These are phyloP conservation scores for Macrocybe gigantea DNA, from an alignment of 768 basidiomycete genomes.

Conservation along the genomic window DNA sequence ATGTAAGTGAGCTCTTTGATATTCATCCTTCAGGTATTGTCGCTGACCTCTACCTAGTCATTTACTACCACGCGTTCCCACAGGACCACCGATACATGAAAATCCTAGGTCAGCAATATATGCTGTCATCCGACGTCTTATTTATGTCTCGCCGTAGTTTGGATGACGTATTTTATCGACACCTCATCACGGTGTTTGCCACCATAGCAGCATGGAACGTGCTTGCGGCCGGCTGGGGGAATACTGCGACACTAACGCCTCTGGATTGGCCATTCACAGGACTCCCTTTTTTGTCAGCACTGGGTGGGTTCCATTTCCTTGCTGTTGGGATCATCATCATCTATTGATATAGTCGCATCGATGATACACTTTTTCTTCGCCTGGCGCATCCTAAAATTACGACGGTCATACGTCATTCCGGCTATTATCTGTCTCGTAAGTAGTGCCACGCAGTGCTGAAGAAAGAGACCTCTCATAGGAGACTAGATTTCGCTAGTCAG, in stretches of 20 bases:
- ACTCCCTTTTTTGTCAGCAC: slow-evolving; percentile 3
- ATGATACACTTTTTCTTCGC: slow-evolving; percentile 4
- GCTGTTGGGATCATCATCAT: not conserved
- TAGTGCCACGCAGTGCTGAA: not conserved
- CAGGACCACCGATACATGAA: slow-evolving; percentile 2
- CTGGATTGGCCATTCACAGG: slow-evolving; percentile 5
- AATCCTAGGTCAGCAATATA: not conserved
- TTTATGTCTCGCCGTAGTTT: not conserved
- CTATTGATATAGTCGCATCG: not conserved
- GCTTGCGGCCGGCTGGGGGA: slow-evolving; percentile 3
- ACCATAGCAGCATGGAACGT: slow-evolving; percentile 3
- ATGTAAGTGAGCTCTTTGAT: not conserved
- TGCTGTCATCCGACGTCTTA: no score
- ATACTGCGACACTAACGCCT: not conserved
- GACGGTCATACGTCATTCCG: not conserved
- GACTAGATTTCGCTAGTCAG: slow-evolving; percentile 1
- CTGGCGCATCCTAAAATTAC: slow-evolving; percentile 6
- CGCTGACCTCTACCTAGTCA: not conserved
- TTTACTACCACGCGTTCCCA: slow-evolving; percentile 1
- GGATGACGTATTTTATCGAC: slow-evolving; percentile 5
- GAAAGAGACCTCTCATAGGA: not conserved
- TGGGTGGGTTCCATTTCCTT: not conserved
- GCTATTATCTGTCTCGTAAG: not conserved
- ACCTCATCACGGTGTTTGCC: slow-evolving; percentile 4
- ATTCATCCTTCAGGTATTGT: not conserved